These are phyloP conservation scores for Larix kaempferi DNA, from an alignment of 75 land plant genomes.

Conservation along the genomic window DNA sequence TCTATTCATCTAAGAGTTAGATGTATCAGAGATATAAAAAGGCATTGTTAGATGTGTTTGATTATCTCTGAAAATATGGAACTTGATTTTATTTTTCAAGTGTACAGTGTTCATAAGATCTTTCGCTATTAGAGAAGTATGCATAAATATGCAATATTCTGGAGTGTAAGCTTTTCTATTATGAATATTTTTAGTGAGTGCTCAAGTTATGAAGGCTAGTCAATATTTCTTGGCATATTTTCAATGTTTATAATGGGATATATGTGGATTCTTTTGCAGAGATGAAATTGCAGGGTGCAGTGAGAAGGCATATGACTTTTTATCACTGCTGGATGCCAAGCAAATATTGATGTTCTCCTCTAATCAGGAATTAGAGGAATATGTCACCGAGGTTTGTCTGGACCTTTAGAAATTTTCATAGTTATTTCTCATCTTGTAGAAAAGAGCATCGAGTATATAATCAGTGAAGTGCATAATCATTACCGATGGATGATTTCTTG, in stretches of 20 bases:
- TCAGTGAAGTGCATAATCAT: background rate
- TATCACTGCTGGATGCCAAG: conserved; percentile 69
- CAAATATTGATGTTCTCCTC: conserved; percentile 69
- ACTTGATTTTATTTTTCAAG: no score
- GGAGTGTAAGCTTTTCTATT: background rate
- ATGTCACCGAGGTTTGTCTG: conserved; percentile 49
- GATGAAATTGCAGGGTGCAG: conserved; percentile 98
- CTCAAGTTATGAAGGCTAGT: no score
- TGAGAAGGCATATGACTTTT: conserved; percentile 89
- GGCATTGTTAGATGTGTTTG: no score
- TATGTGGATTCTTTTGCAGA: conserved; percentile 30
- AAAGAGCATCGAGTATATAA: background rate
- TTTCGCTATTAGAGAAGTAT: no score
- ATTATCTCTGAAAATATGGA: no score
- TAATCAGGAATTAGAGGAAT: conserved; percentile 57
- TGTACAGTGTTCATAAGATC: no score
- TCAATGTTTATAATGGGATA: background rate
- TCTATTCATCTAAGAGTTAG: no score
- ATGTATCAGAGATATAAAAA: no score
- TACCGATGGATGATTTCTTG: background rate
- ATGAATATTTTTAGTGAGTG: no score
- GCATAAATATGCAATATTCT: no score
- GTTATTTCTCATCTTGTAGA: no score
- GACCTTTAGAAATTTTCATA: background rate
- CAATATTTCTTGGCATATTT: no score